phyloP scores from a whole-genome alignment of 2,329 filamentous ascomycete genomes.

The Aspergillus arachidicola region DNA sequence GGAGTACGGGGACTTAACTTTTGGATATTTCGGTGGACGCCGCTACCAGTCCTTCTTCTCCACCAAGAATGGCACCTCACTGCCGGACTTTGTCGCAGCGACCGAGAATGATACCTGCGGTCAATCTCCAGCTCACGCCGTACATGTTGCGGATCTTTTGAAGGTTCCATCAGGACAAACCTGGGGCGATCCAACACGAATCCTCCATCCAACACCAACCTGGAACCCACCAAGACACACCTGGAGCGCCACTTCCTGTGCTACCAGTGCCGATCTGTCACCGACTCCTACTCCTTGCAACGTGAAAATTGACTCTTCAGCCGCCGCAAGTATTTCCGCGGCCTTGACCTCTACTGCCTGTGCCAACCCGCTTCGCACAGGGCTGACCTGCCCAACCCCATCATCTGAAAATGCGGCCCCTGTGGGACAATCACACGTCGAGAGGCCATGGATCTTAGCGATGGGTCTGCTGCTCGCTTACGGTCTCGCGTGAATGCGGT shows the following conservation, averaged over 20 bases:
- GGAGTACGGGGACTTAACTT: not conserved
- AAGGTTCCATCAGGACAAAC: not conserved
- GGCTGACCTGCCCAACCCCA: slow-evolving; percentile 8
- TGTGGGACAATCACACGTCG: not conserved
- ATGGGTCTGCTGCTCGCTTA: slow-evolving; percentile 7
- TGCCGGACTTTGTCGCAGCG: slow-evolving; percentile 2
- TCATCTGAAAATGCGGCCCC: not conserved
- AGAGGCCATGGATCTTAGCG: slow-evolving; percentile 1
- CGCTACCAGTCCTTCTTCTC: slow-evolving; percentile 1
- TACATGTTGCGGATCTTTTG: not conserved
- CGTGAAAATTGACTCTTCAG: slow-evolving; percentile 8
- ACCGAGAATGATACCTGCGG: slow-evolving; percentile 10
- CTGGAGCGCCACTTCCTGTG: no score
- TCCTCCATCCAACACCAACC: no score
- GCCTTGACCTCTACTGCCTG: slow-evolving; percentile 6
- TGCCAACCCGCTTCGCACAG: not conserved
- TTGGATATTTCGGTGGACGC: not conserved
- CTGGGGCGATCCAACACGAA: not conserved
- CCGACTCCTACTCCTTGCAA: slow-evolving; percentile 15
- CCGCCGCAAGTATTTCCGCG: slow-evolving; percentile 12
- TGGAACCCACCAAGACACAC: no score
- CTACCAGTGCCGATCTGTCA: no score
- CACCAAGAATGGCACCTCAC: slow-evolving; percentile 5
- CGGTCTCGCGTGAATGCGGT: not conserved
- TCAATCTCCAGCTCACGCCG: not conserved